Evolutionary conservation across 2,329 filamentous ascomycete species (phyloP), one percentile per base, ranked within the genome.

Genomic region (Mycocentrospora acerina): DNA sequence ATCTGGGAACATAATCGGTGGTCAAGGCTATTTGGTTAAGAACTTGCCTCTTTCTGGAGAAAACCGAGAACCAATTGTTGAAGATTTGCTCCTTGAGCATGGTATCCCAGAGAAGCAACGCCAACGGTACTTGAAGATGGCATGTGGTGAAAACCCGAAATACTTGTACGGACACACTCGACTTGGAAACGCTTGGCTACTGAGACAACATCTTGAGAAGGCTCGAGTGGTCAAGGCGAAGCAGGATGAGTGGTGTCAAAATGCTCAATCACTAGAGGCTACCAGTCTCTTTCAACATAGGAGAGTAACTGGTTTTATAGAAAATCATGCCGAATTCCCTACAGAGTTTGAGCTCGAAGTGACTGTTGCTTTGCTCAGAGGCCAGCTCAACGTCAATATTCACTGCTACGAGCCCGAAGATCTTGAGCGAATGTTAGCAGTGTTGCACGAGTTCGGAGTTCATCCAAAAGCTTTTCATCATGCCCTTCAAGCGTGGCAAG

Each of bases 111-210:
- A 86, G 60, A 76, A 83, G 29, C 84, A 81, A 36, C 80, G 78
- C 2, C 67, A 72, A 85, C 74, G 84, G 14, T 87, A 85, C 62
- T 84, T 88, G 74, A 87, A 88, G 69, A 87, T 87, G 83, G 84
- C 84, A 0, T 87, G 83, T 48, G 83, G 83, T 24, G 83, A 87
- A 65, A 87, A 87, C 52, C 71, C 83, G 2, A 85, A 85, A 67
- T 68, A 74, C 1, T 68, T 80, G 1, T 83, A 85, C 43, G 81
- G 81, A 0, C 73, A 73, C 37, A 85, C 79, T 44, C 72, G 84
- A 1, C 69, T 87, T 55, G 84, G 84, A 7, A 82, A 87, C 65
- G 83, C 82, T 32, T 87, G 80, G 75, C 76, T 81, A 46, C 84
- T 87, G 53, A 75, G 84, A 2, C 81, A 82, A 42, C 81, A 82